Percentiles rank a stretch among this genome's conserved stretches.
Conservation (phyloP, 257 asterid genomes). For the Agastache rugosa region DNA sequence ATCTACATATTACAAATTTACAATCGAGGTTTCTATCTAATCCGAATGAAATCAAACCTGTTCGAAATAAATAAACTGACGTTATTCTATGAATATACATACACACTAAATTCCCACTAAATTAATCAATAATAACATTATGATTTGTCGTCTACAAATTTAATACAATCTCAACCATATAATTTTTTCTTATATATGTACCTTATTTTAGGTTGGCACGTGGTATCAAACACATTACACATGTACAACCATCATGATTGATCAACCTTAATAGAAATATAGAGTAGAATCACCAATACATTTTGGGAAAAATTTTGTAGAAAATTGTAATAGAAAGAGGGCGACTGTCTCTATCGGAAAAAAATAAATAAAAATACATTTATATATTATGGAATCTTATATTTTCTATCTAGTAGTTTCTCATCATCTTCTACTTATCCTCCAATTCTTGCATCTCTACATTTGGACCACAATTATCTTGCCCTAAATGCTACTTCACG, state of each 20-base stretch:
- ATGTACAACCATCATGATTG: not conserved
- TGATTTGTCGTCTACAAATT: not conserved
- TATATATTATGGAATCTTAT: conserved; percentile 1
- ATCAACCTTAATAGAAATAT: not conserved
- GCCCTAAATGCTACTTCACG: conserved; percentile 33
- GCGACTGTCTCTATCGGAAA: not conserved
- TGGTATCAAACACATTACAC: not conserved
- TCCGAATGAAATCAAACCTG: too few species aligned
- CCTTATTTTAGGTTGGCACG: not conserved
- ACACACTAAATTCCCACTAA: too few species aligned
- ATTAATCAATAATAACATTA: too few species aligned
- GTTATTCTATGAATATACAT: too few species aligned
- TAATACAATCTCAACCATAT: not conserved
- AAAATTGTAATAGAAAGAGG: not conserved
- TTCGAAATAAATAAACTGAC: too few species aligned
- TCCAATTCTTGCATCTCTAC: conserved; percentile 17
- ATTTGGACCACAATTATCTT: conserved; percentile 38
- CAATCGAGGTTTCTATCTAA: too few species aligned
- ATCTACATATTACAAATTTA: too few species aligned
- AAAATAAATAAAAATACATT: not conserved
- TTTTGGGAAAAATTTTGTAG: not conserved
- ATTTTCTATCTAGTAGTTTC: not conserved
- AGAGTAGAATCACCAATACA: not conserved
- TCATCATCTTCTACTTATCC: not conserved
- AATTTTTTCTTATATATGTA: not conserved